Evolutionary conservation across 1,284 basidiomycete species (phyloP).

Genomic region (Ustilago vetiveriae): DNA sequence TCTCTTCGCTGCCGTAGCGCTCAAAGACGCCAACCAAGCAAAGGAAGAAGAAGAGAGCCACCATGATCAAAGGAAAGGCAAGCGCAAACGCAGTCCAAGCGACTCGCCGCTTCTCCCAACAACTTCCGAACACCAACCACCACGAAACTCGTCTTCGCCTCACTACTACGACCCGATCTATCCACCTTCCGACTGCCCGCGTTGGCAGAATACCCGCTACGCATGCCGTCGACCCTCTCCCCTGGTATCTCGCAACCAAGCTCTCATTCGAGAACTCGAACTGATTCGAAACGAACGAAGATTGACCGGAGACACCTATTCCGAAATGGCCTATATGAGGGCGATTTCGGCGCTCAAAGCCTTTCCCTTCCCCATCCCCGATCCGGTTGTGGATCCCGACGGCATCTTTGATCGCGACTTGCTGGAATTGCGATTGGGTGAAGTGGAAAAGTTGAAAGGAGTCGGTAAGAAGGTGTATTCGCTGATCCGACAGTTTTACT

Average conservation of each 20-base stretch:
- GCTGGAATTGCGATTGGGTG: constrained; percentile 9
- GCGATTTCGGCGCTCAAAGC: constrained; percentile 61
- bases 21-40: constrained; percentile 3
- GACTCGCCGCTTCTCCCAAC: constrained; percentile 20
- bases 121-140: not conserved
- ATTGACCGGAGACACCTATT: constrained; percentile 50
- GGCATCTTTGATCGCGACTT: constrained; percentile 3
- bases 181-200: constrained; percentile 13
- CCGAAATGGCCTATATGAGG: constrained; percentile 61
- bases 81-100: constrained; percentile 20
- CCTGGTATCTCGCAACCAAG: constrained; percentile 54
- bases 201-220: constrained; percentile 45
- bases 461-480: constrained; percentile 58
- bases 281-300: constrained; percentile 55
- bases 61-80: not conserved
- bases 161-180: constrained; percentile 18
- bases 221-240: constrained; percentile 57
- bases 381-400: constrained; percentile 8
- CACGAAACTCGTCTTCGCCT: not conserved
- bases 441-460: constrained; percentile 55
- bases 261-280: constrained; percentile 56
- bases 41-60: not conserved
- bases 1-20: constrained; percentile 16
- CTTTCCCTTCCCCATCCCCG: constrained; percentile 45
- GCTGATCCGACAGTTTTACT: constrained; percentile 54